Base-by-base conservation (phyloP, 148 eudicot species). In the Chenopodium suecicum region DNA sequence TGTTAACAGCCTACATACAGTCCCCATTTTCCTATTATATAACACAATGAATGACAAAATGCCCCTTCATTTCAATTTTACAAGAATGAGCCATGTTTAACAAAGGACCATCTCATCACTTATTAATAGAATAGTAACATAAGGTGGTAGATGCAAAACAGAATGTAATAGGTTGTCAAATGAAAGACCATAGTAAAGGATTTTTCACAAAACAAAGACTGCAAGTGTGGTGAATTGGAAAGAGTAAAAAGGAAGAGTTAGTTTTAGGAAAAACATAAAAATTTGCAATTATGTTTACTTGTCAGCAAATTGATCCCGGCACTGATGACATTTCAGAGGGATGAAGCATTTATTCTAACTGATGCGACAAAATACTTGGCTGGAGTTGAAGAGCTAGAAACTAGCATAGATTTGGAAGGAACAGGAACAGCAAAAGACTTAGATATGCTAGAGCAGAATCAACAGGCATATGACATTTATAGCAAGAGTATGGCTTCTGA, bases 401-500 rank as follows among this genome's bases (percentile, higher is more conserved):
- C 87, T 64, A 83, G 86, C 78, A 78, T 84, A 11, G 86, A 87
- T 56, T 73, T 82, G n/a, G 88, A 89, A 83, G 78, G 69, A 63
- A 66, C 70, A 79, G 71, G 67, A 50, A 71, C 69, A 79, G 80
- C 67, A 50, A 82, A 67, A 46, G 32, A 79, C 84, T 47, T 77
- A 52, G 83, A 82, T 75, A 56, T 86, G 63, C 67, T 77, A 10
- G 85, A 90, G 44, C 44, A 41, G 44, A 41, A 6, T 41, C 44
- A 41, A 78, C 83, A 85, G 67, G 86, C 84, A 79, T 86, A 83
- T 9, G 89, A 85, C 6, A 90, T 80, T 80, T 75, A 80, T 48
- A 84, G 74, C 82, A 88, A 84, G 80, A 86, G 91, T 73, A 89
- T 88, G 84, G 90, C 89, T 54, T 56, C 84, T 65, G 87, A 87